Evolutionary conservation across 306 rosid genomes (phyloP), one percentile per base, ranked within the genome.

Genomic region (Gastrolobium bilobum): DNA sequence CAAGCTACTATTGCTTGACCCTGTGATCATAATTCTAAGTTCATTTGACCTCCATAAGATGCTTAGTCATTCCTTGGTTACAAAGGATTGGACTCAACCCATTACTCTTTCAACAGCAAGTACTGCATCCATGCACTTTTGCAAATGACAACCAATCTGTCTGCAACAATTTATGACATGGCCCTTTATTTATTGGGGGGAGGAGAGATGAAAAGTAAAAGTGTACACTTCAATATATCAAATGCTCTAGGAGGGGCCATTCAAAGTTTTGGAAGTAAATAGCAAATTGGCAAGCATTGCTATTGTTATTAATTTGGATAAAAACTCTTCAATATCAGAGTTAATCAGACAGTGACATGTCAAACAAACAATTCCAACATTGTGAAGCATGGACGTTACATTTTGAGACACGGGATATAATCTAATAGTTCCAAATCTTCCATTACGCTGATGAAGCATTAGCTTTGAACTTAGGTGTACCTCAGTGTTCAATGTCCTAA

Each of bases 111-210:
- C 44, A 30, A 43, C 38, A 20, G 7, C 6, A 74, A 48, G 39
- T 2, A 47, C 57, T 3, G 38, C 39, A 53, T 1, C 4, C 11
- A 10, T 20, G 3, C 10, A 1, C 20, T 3, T 9, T 48, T 44
- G 13, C 4, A 5, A 75, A 75, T 35, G 31, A 11, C 40, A 48
- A 48, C 38, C 43, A 31, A 75, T 64, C 7, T 52, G 52, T 20
- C 13, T 35, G 62, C 53, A 39, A 71, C 37, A 54, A 71, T 53
- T 71, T 39, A 38, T 71, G 38, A 20, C 47, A 71, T 35, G 37
- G 2, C 38, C 26, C 30, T 5, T 62, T 75, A 37, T 35, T 26
- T 29, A 37, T 40, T 5, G 7, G 42, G 7, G n/a, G n/a, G 31
- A 30, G 14, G 34, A 7, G 42, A n/a, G 65, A 10, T 11, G 31